A percentile compares a stretch with the other conserved stretches of the same genome.
Evolutionary conservation across 129 eudicot species (phyloP).

Genomic region (Pittosporum tobira): DNA sequence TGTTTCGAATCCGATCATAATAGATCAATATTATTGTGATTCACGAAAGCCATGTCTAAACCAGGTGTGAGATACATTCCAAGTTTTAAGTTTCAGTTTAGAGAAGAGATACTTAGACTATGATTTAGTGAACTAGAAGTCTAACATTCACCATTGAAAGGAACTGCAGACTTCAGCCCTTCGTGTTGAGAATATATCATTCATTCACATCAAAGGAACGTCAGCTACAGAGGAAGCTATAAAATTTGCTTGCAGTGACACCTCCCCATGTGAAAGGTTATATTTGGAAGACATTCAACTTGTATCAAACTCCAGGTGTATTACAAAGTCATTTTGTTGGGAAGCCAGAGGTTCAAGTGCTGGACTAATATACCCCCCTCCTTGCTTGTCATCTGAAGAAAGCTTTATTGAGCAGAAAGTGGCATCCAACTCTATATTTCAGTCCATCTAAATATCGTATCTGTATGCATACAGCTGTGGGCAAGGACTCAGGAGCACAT

Average conservation of each 20-base stretch:
- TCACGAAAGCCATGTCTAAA: conserved; percentile 48
- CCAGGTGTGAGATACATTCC: conserved; percentile 39
- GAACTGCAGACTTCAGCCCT: conserved; percentile 58
- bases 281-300: conserved; percentile 67
- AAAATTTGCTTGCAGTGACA: conserved; percentile 71
- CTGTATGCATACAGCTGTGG: background rate
- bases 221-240: conserved; percentile 73
- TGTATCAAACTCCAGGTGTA: conserved; percentile 23
- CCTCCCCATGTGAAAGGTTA: conserved; percentile 52
- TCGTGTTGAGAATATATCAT: conserved; percentile 41
- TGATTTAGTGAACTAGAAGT: background rate
- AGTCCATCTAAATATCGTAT: conserved; percentile 12
- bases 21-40: conserved; percentile 89
- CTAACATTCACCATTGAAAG: conserved; percentile 7
- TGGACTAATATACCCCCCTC: conserved; percentile 53
- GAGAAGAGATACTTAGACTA: background rate
- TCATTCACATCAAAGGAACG: conserved; percentile 62
- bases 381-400: conserved; percentile 35
- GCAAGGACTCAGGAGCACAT: no score
- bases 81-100: background rate
- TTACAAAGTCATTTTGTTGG: conserved; percentile 64
- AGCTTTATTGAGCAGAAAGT: conserved; percentile 24
- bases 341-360: conserved; percentile 54
- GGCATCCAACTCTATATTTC: conserved; percentile 16
- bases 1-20: conserved; percentile 82